phyloP scores from a whole-genome alignment of 495 filamentous ascomycete genomes.

The Filosporella fistucella region DNA sequence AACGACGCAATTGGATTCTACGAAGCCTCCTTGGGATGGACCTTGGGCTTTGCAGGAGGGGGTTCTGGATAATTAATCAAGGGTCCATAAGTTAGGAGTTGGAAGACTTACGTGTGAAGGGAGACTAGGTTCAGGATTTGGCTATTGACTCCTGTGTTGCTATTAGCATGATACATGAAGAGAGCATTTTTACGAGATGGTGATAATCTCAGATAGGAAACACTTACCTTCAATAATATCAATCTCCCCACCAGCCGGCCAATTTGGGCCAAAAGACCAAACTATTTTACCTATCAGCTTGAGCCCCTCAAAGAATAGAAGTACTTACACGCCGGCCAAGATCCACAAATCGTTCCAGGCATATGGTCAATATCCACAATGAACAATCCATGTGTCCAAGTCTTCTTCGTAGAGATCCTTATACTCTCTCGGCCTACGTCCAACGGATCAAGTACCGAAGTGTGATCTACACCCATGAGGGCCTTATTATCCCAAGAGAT shows the following conservation, averaged over 20 bases:
- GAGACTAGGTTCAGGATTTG: constrained; percentile 61
- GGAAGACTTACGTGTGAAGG: constrained; percentile 55
- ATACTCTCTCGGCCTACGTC: constrained; percentile 57
- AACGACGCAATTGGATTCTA: constrained; percentile 30
- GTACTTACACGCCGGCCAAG: constrained; percentile 59
- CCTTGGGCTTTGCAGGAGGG: too few species aligned
- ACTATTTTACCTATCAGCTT: constrained; percentile 1
- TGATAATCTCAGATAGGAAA: background rate
- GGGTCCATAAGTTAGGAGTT: background rate
- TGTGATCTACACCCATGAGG: constrained; percentile 42
- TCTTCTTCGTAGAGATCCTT: constrained; percentile 56
- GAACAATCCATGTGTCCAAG: constrained; percentile 60
- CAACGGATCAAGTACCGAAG: constrained; percentile 25
- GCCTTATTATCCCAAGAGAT: too few species aligned
- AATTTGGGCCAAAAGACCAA: constrained; percentile 57
- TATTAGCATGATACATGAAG: too few species aligned
- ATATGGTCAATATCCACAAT: constrained; percentile 67
- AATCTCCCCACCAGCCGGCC: constrained; percentile 71
- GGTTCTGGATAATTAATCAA: background rate
- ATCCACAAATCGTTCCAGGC: constrained; percentile 61
- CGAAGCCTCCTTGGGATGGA: constrained; percentile 41
- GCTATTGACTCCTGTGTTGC: constrained; percentile 57
- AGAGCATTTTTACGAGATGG: background rate
- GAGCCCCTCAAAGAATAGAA: background rate
- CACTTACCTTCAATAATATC: constrained; percentile 67